A percentile compares a stretch with the other conserved stretches of the same genome.
Conservation (phyloP, 495 filamentous ascomycete genomes). For the Neurospora intermedia region DNA sequence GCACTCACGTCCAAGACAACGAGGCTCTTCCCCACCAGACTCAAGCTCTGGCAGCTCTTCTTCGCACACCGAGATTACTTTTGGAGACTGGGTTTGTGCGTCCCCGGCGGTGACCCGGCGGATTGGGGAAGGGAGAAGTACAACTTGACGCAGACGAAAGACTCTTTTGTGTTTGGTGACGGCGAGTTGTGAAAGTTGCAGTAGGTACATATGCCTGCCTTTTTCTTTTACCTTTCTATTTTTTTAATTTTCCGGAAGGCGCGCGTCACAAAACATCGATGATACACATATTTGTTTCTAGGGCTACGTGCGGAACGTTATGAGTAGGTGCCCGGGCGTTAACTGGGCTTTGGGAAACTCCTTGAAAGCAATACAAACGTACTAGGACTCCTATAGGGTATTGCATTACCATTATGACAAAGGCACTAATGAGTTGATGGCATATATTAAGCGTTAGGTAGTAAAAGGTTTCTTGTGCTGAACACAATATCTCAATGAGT, state of each 20-base stretch:
- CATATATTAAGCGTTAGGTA: background rate
- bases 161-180: background rate
- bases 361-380: background rate
- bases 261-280: background rate
- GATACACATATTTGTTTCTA: background rate
- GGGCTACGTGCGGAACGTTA: background rate
- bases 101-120: conserved; percentile 69
- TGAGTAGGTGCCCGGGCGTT: background rate
- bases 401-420: background rate
- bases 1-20: background rate
- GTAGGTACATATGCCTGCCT: background rate
- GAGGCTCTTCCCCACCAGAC: conserved; percentile 45
- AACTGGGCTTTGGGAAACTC: background rate
- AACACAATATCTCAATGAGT: background rate
- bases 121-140: conserved; percentile 49
- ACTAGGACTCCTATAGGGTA: background rate
- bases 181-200: background rate
- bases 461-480: background rate
- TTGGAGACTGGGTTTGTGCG: conserved; percentile 80
- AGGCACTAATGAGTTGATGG: background rate
- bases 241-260: background rate
- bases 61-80: conserved; percentile 96
- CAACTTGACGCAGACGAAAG: conserved; percentile 10
- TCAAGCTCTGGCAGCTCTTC: conserved; percentile 81
- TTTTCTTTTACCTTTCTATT: too few species aligned